Base-by-base conservation (phyloP, 371 early-diverging fungal species). In the Sporodiniella umbellata region DNA sequence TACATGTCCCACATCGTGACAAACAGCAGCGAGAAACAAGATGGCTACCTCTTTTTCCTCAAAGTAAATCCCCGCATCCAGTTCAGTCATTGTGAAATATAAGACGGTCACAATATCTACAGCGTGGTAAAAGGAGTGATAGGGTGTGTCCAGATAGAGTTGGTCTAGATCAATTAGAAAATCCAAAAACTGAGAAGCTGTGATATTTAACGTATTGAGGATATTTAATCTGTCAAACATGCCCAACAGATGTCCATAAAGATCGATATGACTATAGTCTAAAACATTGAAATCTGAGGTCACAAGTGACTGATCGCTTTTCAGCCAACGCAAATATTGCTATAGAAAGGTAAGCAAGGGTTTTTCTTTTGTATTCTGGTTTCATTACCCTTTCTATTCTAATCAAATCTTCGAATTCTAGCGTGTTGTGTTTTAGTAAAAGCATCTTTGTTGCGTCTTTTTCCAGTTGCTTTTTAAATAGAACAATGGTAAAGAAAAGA, bases 1-100 rank as follows among this genome's bases (percentile, higher is more conserved):
- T 86, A 89, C 90, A 72, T 95, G 95, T 38, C 92, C 88, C 18
- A 87, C 82, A 55, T 95, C 95, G 59, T 95, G 95, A 62, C 92
- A 90, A 28, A 95, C 66, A n/a, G 88, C 25, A 90, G 72, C 14
- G 81, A 92, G 73, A 23, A 92, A 62, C 26, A 92, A 58, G 12
- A 82, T 70, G 11, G 84, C 78, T 48, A 84, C 69, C 56, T 90
- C 90, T 18, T 75, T 67, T 19, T 72, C 55, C 19, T 82, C 66
- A 4, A 89, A 58, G 45, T 82, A 84, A n/a, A 76, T 73, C 1
- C 68, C 64, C 5, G 84, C 83, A 26, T 68, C 70, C 59, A 86
- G 62, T 28, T 83, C 78, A 18, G 58, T 66, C 17, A 92, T 62
- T 50, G 84, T 75, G 43, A 88, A 84, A 64, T 80, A 87, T 3